Percentiles rank a stretch among this genome's conserved stretches.
Evolutionary conservation across 108 stramenopile species (phyloP).

Genomic region (Cyclotella kingstonii): DNA sequence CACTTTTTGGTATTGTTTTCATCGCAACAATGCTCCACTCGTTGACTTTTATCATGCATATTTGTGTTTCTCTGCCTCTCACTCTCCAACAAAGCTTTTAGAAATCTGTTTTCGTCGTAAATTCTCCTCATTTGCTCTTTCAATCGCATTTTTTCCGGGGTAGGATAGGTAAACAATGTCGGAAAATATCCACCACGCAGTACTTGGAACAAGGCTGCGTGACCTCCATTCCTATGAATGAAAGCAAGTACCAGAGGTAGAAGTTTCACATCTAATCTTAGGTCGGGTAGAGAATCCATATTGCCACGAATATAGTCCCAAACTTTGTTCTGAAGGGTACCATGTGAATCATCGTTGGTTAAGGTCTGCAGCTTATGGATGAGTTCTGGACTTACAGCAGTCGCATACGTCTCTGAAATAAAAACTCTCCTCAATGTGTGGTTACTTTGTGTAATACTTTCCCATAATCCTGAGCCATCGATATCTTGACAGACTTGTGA

Average conservation of each 20-base stretch:
- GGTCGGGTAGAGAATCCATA: constrained; percentile 22
- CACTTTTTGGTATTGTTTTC: constrained; percentile 6
- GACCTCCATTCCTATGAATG: constrained; percentile 18
- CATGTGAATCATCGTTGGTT: constrained; percentile 11
- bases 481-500: constrained; percentile 7
- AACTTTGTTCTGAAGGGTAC: constrained; percentile 25
- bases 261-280: constrained; percentile 20
- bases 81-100: constrained; percentile 20
- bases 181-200: constrained; percentile 18
- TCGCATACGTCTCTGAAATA: constrained; percentile 14
- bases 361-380: constrained; percentile 16
- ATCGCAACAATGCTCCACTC: constrained; percentile 3
- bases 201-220: constrained; percentile 15
- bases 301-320: constrained; percentile 23
- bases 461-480: constrained; percentile 25
- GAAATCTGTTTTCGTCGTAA: constrained; percentile 21
- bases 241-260: constrained; percentile 29
- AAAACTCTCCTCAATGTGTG: constrained; percentile 33
- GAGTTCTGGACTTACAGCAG: constrained; percentile 11
- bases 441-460: constrained; percentile 18
- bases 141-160: constrained; percentile 35
- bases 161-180: constrained; percentile 16
- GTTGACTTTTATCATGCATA: constrained; percentile 10
- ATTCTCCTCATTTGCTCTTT: constrained; percentile 23
- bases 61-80: constrained; percentile 23